Base-by-base conservation (phyloP, 192 early-diverging fungal species). In the Spinellus fusiger region DNA sequence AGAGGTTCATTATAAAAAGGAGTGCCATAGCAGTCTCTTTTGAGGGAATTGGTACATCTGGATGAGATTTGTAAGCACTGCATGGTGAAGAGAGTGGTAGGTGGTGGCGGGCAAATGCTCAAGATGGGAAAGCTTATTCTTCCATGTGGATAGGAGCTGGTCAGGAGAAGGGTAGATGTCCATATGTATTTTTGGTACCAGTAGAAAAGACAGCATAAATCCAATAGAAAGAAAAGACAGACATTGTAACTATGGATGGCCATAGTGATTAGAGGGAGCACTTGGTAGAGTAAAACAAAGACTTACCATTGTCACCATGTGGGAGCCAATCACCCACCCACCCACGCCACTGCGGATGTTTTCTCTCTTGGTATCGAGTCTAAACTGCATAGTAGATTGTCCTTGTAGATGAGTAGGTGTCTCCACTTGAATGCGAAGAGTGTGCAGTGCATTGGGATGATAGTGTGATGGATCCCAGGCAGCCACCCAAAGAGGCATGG, bases 401-500 rank as follows among this genome's bases (percentile, higher is more conserved):
- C 82, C 84, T 0, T 61, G 58, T 13, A 68, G 69, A 12, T 88
- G 90, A 5, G 51, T 62, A 0, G 64, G 55, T 52, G 94, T 90
- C 2, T 61, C 62, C 1, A 80, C 91, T 51, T 75, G 77, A 5
- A 95, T 76, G 12, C 70, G 61, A 6, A 96, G 34, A 26, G 58
- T 37, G 61, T 94, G 91, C 4, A 80, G 69, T 28, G 63, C 51
- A 18, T 80, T 84, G 52, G 91, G 87, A 62, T 90, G 76, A 62
- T 80, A 96, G 18, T 56, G 25, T 4, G 66, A 59, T 18, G 92
- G 81, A 57, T 89, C 75, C 93, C 93, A 96, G 15, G 74, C 70
- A 1, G 75, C 65, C 0, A 76, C 76, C 82, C 89, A 96, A 20
- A 96, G 75, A 8, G 90, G 93, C 6, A 90, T 67, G 38, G 81